A percentile compares a stretch with the other conserved stretches of the same genome.
phyloP scores from a whole-genome alignment of 2,329 filamentous ascomycete species.

The Pseudonectria foliicola region DNA sequence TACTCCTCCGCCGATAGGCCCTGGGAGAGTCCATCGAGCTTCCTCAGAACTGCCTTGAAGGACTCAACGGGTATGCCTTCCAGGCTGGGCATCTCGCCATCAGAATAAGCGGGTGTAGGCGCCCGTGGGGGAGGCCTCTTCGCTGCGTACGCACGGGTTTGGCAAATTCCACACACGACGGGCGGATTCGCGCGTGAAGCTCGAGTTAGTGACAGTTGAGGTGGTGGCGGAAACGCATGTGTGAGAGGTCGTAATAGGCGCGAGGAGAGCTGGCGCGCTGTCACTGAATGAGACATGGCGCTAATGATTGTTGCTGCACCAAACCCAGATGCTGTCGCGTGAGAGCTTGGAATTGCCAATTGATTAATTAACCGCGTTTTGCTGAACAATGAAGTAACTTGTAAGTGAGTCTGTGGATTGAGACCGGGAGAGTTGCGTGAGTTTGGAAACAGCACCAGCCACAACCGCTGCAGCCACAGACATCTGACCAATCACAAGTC shows the following conservation, averaged over 20 bases:
- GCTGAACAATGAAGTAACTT: neutral
- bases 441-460: conserved; percentile 8
- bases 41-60: conserved; percentile 15
- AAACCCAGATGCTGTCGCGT: too few relatives aligned
- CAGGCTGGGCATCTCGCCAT: conserved; percentile 14
- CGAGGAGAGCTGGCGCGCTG: conserved; percentile 1
- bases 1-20: conserved; percentile 18
- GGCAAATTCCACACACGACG: neutral
- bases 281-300: conserved; percentile 5
- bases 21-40: conserved; percentile 8
- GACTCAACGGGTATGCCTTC: conserved; percentile 13
- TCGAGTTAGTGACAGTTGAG: too few relatives aligned
- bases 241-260: conserved; percentile 5
- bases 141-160: conserved; percentile 14
- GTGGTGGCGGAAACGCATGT: too few relatives aligned
- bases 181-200: too few relatives aligned
- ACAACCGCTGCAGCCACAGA: conserved; percentile 5
- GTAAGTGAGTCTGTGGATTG: conserved; percentile 3
- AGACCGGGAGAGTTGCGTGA: conserved; percentile 4
- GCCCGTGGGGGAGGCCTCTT: conserved; percentile 5
- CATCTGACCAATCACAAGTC: conserved; percentile 13
- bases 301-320: too few relatives aligned
- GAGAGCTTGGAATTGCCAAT: neutral
- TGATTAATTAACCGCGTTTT: neutral
- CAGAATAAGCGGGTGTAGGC: conserved; percentile 2